A percentile compares a stretch with the other conserved stretches of the same genome.
Conservation (phyloP, 768 basidiomycete species). For the Scleroderma citrinum region DNA sequence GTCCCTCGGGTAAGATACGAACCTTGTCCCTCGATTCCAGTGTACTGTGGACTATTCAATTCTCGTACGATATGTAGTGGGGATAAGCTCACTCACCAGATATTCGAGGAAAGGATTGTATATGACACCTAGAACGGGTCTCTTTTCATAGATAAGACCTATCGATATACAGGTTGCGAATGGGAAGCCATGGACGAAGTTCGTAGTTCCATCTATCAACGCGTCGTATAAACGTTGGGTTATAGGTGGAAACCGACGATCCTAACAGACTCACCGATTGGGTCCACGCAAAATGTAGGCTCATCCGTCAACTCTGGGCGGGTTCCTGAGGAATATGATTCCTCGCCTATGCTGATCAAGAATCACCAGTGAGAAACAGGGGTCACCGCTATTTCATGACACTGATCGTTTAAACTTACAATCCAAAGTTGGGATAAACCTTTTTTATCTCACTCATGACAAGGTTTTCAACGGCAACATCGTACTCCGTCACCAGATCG, state of each 20-base stretch:
- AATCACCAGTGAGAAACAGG: background rate
- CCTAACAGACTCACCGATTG: slow-evolving; percentile 56
- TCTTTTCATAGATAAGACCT: slow-evolving; percentile 76
- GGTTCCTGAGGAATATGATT: slow-evolving; percentile 78
- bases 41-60: slow-evolving; percentile 46
- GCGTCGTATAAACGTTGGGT: background rate
- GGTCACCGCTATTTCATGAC: background rate
- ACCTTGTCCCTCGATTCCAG: slow-evolving; percentile 72
- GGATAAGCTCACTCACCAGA: slow-evolving; percentile 40
- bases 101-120: slow-evolving; percentile 91
- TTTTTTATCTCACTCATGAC: slow-evolving; percentile 62
- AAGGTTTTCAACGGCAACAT: slow-evolving; percentile 84
- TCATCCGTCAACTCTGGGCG: slow-evolving; percentile 70
- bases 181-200: slow-evolving; percentile 83
- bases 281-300: slow-evolving; percentile 95
- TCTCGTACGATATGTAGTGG: background rate
- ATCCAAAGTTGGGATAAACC: slow-evolving; percentile 71
- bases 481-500: slow-evolving; percentile 93
- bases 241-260: background rate
- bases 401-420: slow-evolving; percentile 47
- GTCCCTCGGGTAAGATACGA: slow-evolving; percentile 60
- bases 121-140: slow-evolving; percentile 85
- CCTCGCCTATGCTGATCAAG: slow-evolving; percentile 81
- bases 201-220: slow-evolving; percentile 74
- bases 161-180: slow-evolving; percentile 81